Evolutionary conservation across 139 green algal species (phyloP).

Genomic region (Dunaliella sp.): DNA sequence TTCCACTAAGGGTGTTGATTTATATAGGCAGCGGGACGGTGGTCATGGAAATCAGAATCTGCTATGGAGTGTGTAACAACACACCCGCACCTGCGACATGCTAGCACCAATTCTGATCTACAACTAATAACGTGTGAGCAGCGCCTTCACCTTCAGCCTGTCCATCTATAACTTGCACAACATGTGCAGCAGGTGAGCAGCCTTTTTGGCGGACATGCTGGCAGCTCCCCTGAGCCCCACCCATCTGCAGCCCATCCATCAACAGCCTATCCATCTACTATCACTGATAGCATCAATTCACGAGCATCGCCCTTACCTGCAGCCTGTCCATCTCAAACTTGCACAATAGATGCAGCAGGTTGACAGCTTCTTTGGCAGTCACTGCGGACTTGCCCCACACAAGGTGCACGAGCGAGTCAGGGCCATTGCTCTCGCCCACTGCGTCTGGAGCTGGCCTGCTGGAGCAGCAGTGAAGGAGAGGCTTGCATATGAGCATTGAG

Average conservation of each 20-base stretch:
- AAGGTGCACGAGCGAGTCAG: conserved; percentile 28
- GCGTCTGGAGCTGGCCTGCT: too few relatives aligned
- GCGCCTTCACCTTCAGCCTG: neutral
- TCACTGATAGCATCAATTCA: neutral
- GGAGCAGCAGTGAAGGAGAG: too few relatives aligned
- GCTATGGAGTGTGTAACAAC: too few relatives aligned
- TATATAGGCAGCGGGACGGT: too few relatives aligned
- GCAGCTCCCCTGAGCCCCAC: neutral
- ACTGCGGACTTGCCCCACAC: conserved; percentile 37
- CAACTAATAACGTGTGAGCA: too few relatives aligned
- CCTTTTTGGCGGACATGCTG: neutral
- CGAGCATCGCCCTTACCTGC: conserved; percentile 40
- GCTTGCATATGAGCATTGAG: too few relatives aligned
- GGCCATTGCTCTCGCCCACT: too few relatives aligned
- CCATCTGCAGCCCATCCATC: neutral
- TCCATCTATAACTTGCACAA: neutral
- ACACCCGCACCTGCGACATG: too few relatives aligned
- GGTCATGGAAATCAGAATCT: too few relatives aligned
- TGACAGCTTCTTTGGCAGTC: conserved; percentile 7
- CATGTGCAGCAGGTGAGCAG: neutral
- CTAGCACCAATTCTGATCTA: too few relatives aligned
- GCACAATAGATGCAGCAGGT: conserved; percentile 35
- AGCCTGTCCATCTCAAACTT: conserved; percentile 59
- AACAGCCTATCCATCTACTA: neutral
- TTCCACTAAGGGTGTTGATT: too few relatives aligned